Conservation (phyloP, 805 yeast species). For the Saccharomycopsis capsularis region DNA sequence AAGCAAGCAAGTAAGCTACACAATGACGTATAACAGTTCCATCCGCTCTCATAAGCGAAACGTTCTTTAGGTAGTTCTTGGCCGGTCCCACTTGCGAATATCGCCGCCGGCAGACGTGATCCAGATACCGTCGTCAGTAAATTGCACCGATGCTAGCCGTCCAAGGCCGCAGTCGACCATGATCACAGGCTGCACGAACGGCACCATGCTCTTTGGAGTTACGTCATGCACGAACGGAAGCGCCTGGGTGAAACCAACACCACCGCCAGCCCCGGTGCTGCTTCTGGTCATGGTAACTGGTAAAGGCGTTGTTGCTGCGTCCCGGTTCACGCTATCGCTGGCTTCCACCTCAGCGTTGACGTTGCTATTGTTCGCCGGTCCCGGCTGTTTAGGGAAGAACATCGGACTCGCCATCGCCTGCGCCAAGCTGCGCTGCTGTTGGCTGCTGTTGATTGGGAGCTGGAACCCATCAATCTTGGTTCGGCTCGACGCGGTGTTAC, state of each 20-base stretch:
- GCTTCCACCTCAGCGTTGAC: neutral
- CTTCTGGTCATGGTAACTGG: neutral
- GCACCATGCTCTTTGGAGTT: slow-evolving; percentile 26
- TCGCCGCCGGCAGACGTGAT: slow-evolving; percentile 34
- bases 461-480: slow-evolving; percentile 27
- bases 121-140: slow-evolving; percentile 31
- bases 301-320: neutral
- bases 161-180: slow-evolving; percentile 30
- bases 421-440: slow-evolving; percentile 17
- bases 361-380: neutral
- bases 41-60: too few species aligned
- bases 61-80: too few species aligned
- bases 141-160: slow-evolving; percentile 29
- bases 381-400: neutral
- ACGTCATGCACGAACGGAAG: slow-evolving; percentile 24
- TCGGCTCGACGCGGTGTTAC: slow-evolving; percentile 25
- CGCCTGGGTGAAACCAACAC: neutral
- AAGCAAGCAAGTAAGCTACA: too few species aligned
- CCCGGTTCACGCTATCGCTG: neutral
- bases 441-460: slow-evolving; percentile 7
- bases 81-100: slow-evolving; percentile 33
- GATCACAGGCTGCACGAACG: slow-evolving; percentile 31
- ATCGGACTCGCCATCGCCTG: slow-evolving; percentile 17
- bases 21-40: too few species aligned
- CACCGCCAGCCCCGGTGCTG: neutral